A percentile compares a stretch with the other conserved stretches of the same genome.
phyloP scores from a whole-genome alignment of 2,329 filamentous ascomycete genomes.

The Neofusicoccum laricinum region DNA sequence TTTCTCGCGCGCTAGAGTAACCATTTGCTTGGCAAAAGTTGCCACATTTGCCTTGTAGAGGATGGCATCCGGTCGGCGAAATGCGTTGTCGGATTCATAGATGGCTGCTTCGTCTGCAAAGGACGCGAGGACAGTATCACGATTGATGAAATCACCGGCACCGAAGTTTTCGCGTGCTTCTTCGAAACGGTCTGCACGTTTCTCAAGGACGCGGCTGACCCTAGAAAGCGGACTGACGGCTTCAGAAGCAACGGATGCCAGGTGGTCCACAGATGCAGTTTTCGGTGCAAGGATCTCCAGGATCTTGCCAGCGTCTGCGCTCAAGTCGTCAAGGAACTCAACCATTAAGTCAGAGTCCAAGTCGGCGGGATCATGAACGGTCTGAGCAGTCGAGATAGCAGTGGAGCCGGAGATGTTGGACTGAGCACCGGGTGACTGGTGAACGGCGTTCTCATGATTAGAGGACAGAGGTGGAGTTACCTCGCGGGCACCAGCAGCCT shows the following conservation, averaged over 20 bases:
- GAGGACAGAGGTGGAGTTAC: neutral
- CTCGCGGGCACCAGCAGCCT: neutral
- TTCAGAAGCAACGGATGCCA: neutral
- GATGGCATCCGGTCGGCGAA: constrained; percentile 37
- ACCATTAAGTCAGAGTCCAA: constrained; percentile 43
- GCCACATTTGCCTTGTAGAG: constrained; percentile 46
- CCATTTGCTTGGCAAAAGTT: constrained; percentile 39
- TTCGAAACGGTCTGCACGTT: constrained; percentile 31
- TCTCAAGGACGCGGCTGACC: constrained; percentile 11
- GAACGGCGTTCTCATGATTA: neutral
- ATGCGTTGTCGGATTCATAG: constrained; percentile 11
- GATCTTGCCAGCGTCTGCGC: constrained; percentile 27
- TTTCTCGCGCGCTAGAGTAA: constrained; percentile 27
- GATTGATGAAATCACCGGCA: constrained; percentile 40
- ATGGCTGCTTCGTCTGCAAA: neutral
- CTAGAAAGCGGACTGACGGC: constrained; percentile 32
- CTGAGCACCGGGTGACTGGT: constrained; percentile 34
- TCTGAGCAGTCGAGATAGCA: constrained; percentile 41
- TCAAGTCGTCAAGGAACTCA: constrained; percentile 39
- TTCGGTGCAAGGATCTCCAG: constrained; percentile 30
- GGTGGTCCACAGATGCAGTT: neutral
- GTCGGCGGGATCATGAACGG: constrained; percentile 19
- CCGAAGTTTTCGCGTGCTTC: constrained; percentile 36
- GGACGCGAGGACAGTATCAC: neutral
- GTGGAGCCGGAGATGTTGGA: constrained; percentile 46